Evolutionary conservation across 768 basidiomycete genomes (phyloP), one percentile per base, ranked within the genome.

Genomic region (Thelephora aurantiotincta): DNA sequence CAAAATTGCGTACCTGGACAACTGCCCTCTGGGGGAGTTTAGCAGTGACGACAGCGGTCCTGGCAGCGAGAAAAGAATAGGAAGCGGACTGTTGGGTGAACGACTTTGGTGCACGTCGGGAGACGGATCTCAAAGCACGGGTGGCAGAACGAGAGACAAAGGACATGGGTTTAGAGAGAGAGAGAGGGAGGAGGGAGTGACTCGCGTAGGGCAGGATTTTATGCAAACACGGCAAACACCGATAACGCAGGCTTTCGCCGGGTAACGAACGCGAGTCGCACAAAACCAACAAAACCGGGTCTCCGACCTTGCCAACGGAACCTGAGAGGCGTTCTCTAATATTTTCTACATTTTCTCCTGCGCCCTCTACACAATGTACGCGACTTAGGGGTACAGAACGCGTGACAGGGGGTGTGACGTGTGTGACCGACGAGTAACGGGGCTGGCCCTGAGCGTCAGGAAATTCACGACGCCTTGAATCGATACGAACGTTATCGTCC

Each of bases 41-140:
- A 18, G 59, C 46, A 30, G 53, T 52, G 6, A 60, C 64, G 11
- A 73, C 67, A 52, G 72, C 57, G 45, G 72, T 51, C 51, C 57
- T 50, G 44, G 60, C 56, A 38, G 74, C 66, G 34, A 86, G 70
- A 48, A 84, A 63, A 38, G 87, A 87, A 66, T 81, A 85, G 34
- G 80, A 77, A 6, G 82, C 78, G 11, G 68, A 57, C 55, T 75
- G 73, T 19, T 65, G 59, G 36, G 71, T 68, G 57, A 60, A 70
- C 36, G 63, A 57, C 54, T 77, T 75, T 35, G 81, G 68, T n/a
- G 73, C 72, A 53, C 80, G 78, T 63, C 82, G 80, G 48, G 79
- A 71, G 46, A 74, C 74, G 52, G 73, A 69, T 53, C 82, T 82
- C 47, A 86, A 67, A 54, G 73, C 69, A 58, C 75, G 74, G 16